A percentile compares a stretch with the other conserved stretches of the same genome.
These are phyloP conservation scores for Xanthoconium purpureum DNA, from an alignment of 768 basidiomycete genomes.

Conservation along the genomic window DNA sequence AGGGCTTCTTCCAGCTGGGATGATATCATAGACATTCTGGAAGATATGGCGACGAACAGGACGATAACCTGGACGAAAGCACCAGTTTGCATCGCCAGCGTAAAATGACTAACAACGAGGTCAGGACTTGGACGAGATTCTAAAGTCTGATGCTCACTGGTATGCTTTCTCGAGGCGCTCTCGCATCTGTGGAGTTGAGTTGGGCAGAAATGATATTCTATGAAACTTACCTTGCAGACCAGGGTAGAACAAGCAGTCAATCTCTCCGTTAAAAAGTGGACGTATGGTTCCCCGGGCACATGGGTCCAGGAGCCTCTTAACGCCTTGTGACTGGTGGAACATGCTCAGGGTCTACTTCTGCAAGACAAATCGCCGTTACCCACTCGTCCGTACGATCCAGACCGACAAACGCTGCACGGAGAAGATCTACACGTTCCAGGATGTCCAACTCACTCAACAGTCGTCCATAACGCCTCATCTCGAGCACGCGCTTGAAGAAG, in stretches of 20 bases:
- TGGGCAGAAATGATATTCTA: neutral
- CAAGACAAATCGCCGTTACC: neutral
- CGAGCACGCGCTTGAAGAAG: constrained; percentile 63
- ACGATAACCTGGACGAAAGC: constrained; percentile 72
- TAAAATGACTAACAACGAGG: constrained; percentile 47
- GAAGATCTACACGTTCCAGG: constrained; percentile 20
- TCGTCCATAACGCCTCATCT: constrained; percentile 48
- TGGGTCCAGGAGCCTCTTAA: constrained; percentile 65
- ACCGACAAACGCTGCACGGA: constrained; percentile 31
- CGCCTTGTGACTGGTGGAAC: constrained; percentile 41
- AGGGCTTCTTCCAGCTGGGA: constrained; percentile 43
- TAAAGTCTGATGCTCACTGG: constrained; percentile 37
- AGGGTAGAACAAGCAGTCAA: constrained; percentile 37
- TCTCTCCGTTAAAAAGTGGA: constrained; percentile 36
- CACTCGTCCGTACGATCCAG: constrained; percentile 25
- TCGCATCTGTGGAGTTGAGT: constrained; percentile 38
- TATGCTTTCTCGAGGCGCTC: constrained; percentile 50
- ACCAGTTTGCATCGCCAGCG: constrained; percentile 63
- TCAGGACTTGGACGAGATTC: neutral
- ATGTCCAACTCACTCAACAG: constrained; percentile 20
- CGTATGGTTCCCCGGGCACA: constrained; percentile 41
- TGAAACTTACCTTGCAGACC: constrained; percentile 44
- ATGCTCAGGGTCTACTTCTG: neutral
- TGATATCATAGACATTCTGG: constrained; percentile 49
- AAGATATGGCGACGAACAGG: constrained; percentile 56